phyloP scores from a whole-genome alignment of 495 filamentous ascomycete species.

The Darksidea phi region DNA sequence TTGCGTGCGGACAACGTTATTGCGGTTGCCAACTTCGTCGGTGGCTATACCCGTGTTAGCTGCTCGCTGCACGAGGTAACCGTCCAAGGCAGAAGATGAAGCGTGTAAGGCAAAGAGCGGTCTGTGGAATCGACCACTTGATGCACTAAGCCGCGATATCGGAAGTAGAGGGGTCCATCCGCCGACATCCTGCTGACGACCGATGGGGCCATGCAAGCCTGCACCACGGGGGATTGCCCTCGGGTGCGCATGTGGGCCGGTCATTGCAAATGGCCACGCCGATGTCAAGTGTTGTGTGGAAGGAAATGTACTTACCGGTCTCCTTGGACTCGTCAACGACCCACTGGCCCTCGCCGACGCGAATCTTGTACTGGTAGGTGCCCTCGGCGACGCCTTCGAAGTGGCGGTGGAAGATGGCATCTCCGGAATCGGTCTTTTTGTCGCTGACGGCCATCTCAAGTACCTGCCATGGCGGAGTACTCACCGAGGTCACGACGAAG shows the following conservation, averaged over 20 bases:
- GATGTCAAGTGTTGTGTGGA: too few species aligned
- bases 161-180: too few species aligned
- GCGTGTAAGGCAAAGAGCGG: not conserved
- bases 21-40: slow-evolving; percentile 57
- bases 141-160: too few species aligned
- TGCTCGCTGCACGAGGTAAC: too few species aligned
- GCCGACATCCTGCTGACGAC: too few species aligned
- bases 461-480: slow-evolving; percentile 61
- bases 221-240: not conserved
- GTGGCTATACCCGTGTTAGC: slow-evolving; percentile 42
- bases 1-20: slow-evolving; percentile 54
- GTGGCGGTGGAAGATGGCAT: slow-evolving; percentile 36
- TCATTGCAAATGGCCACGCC: too few species aligned
- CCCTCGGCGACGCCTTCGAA: slow-evolving; percentile 52
- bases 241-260: not conserved
- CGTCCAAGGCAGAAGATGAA: too few species aligned
- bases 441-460: slow-evolving; percentile 56
- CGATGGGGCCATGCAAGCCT: too few species aligned
- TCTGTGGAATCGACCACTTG: too few species aligned
- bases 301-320: slow-evolving; percentile 46
- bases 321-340: slow-evolving; percentile 56
- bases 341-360: slow-evolving; percentile 62
- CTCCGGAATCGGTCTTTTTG: slow-evolving; percentile 30
- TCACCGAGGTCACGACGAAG: slow-evolving; percentile 65
- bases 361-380: slow-evolving; percentile 69